phyloP scores from a whole-genome alignment of 2,329 filamentous ascomycete genomes.

The Nemania sp. region DNA sequence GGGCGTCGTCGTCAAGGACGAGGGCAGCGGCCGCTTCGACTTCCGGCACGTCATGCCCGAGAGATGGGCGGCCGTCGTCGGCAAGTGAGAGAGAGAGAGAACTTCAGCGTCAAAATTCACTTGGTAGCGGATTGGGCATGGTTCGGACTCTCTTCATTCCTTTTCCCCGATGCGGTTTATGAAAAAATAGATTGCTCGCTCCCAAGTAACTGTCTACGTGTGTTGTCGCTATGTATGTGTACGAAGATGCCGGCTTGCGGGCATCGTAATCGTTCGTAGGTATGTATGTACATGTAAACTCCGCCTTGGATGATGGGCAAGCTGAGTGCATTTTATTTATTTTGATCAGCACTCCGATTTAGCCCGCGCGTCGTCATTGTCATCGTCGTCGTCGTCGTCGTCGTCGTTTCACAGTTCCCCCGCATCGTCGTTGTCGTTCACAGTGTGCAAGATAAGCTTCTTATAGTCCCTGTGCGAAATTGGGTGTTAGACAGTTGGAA shows the following conservation, averaged over 20 bases:
- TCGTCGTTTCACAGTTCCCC: slow-evolving; percentile 18
- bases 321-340: not conserved
- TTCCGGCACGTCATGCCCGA: slow-evolving; percentile 62
- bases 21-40: slow-evolving; percentile 68
- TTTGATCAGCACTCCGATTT: not conserved
- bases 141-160: not conserved
- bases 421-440: slow-evolving; percentile 31
- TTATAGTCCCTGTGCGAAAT: slow-evolving; percentile 63
- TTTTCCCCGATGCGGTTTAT: not conserved
- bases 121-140: not conserved
- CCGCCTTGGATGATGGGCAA: not conserved
- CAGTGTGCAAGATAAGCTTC: slow-evolving; percentile 64
- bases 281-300: not conserved
- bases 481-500: no score
- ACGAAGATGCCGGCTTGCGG: no score
- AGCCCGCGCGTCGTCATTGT: not conserved
- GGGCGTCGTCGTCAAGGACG: slow-evolving; percentile 79
- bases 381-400: no score
- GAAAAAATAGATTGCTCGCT: not conserved
- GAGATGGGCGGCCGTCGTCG: slow-evolving; percentile 52
- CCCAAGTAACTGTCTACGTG: not conserved
- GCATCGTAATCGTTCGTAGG: slow-evolving; percentile 1
- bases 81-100: slow-evolving; percentile 19
- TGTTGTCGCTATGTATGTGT: no score
- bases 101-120: not conserved